Base-by-base conservation (phyloP, 2,329 filamentous ascomycete species). In the Nigrospora sphaerica region DNA sequence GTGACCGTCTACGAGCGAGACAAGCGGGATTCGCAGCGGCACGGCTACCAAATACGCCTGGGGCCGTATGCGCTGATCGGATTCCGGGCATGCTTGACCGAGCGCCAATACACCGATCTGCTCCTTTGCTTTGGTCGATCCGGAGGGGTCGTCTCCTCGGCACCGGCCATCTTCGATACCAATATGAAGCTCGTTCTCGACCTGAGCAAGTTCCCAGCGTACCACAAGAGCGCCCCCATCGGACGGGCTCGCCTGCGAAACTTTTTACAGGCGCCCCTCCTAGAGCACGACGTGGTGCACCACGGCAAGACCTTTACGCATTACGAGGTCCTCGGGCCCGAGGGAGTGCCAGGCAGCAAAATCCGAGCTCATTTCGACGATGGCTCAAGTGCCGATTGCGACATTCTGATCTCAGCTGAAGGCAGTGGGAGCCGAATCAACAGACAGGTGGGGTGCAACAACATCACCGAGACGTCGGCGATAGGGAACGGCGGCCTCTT, bases 11-110 rank as follows among this genome's bases (percentile, higher is more conserved):
- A 50, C 47, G 54, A 57, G 31, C 51, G 50, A 39, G 39, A 43
- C 14, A 17, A n/a, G 7, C 33, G 31, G 12, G 36, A 47, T 32
- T n/a, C 36, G 9, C 41, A 48, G 12, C 45, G 47, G 14, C 44
- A 48, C 17, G 54, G 53, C 3, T 57, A 55, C 45, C 52, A 56
- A 19, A 57, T 56, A 31, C 53, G 52, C 12, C 49, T 57, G 4
- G 53, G 53, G 12, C 46, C 46, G 13, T 32, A 42, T 11, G 52
- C 53, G 1, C 46, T 57, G n/a, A 23, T 34, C 9, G 55, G 53
- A n/a, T 46, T 57, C 18, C 49, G 49, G 9, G 46, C 49, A 12
- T 57, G 55, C 41, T 48, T 57, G 13, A 42, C 37, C 17, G 17
- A 32, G 13, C 16, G 38, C 16, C 48, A 47, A 14, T 39, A 45